Conservation (phyloP, 306 rosid genomes). For the Malus asiatica region DNA sequence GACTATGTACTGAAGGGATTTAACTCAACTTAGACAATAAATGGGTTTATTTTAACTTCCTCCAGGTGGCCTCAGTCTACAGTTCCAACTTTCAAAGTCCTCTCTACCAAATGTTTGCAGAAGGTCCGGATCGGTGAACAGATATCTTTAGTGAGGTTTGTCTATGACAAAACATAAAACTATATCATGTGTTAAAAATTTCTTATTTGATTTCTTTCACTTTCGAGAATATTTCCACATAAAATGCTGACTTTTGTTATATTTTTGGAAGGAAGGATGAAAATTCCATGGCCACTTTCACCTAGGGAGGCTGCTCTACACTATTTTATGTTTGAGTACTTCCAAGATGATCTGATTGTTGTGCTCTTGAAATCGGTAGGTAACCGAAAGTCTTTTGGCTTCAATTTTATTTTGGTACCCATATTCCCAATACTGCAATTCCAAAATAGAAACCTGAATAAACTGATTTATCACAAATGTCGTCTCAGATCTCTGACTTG, state of each 20-base stretch:
- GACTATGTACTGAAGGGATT: not conserved
- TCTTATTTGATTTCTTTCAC: not conserved
- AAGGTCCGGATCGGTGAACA: slow-evolving; percentile 69
- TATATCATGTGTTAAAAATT: not conserved
- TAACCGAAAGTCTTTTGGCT: not conserved
- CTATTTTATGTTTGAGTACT: slow-evolving; percentile 75
- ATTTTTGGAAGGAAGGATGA: slow-evolving; percentile 87
- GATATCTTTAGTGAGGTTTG: slow-evolving; percentile 75
- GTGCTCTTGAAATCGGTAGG: slow-evolving; percentile 75
- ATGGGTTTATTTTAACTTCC: slow-evolving; percentile 1
- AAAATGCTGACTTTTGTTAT: slow-evolving; percentile 34
- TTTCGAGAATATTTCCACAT: slow-evolving; percentile 15
- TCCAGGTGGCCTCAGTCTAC: slow-evolving; percentile 88
- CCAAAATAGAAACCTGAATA: slow-evolving; percentile 12
- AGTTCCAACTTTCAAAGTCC: slow-evolving; percentile 70
- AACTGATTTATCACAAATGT: slow-evolving; percentile 11
- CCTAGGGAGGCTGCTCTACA: slow-evolving; percentile 78
- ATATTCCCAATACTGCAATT: not conserved
- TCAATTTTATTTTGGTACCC: not conserved
- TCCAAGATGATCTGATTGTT: slow-evolving; percentile 69
- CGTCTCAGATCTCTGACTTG: slow-evolving; percentile 51
- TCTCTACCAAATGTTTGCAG: slow-evolving; percentile 51
- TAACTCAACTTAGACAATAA: not conserved
- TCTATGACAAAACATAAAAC: slow-evolving; percentile 9
- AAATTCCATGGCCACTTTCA: slow-evolving; percentile 89